Percentiles rank a stretch among this genome's conserved stretches.
These are phyloP conservation scores for Cladosporium sp. DNA, from an alignment of 2,329 filamentous ascomycete genomes.

Conservation along the genomic window DNA sequence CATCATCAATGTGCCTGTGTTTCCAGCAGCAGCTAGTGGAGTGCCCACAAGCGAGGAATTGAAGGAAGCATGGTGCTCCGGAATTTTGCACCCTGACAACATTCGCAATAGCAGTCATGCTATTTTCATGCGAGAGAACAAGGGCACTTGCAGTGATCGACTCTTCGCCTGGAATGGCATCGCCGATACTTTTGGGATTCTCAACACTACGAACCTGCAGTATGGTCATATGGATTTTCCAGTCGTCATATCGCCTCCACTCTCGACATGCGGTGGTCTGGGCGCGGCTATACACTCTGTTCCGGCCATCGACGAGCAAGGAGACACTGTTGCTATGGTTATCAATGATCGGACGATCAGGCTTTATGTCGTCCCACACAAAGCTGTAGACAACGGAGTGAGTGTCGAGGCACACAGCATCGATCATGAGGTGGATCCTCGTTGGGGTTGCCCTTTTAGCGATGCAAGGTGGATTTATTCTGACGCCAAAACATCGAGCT, in stretches of 20 bases:
- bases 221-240: conserved; percentile 35
- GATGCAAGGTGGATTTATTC: conserved; percentile 34
- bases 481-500: conserved; percentile 25
- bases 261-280: conserved; percentile 34
- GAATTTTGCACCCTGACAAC: conserved; percentile 34
- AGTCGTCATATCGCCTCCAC: conserved; percentile 34
- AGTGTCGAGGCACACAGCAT: conserved; percentile 35
- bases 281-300: conserved; percentile 34
- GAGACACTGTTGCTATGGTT: conserved; percentile 35
- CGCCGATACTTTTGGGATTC: conserved; percentile 34
- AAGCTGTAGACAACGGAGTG: conserved; percentile 24
- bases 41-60: conserved; percentile 33
- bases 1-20: conserved; percentile 33
- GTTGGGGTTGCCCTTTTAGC: conserved; percentile 35
- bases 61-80: conserved; percentile 36
- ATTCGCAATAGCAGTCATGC: conserved; percentile 36
- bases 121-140: conserved; percentile 31
- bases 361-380: conserved; percentile 32
- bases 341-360: conserved; percentile 35
- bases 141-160: conserved; percentile 28
- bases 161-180: conserved; percentile 36
- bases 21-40: conserved; percentile 26
- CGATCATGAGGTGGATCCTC: conserved; percentile 35
- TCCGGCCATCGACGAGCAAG: conserved; percentile 33
- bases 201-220: conserved; percentile 31